phyloP scores from a whole-genome alignment of 2,329 filamentous ascomycete genomes.

The Ilyonectria destructans region DNA sequence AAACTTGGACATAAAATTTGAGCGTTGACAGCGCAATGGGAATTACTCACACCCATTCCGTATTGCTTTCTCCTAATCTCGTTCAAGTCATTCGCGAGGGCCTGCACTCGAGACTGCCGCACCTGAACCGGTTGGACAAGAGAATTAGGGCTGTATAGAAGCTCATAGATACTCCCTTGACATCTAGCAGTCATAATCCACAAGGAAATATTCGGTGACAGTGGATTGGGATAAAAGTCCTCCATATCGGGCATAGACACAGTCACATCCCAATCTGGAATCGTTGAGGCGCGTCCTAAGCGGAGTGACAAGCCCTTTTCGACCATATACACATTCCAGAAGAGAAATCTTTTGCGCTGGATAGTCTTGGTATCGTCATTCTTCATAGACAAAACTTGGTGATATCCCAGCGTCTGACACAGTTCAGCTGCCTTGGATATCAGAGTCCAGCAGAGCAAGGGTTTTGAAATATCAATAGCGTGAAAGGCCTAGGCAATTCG shows the following conservation, averaged over 20 bases:
- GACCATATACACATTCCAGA: conserved; percentile 72
- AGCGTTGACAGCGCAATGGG: background rate
- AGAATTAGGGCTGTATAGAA: conserved; percentile 27
- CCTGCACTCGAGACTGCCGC: conserved; percentile 4
- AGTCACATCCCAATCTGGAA: conserved; percentile 72
- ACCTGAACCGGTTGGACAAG: conserved; percentile 16
- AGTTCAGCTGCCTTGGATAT: conserved; percentile 51
- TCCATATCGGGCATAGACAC: conserved; percentile 53
- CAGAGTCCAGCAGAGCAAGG: conserved; percentile 51
- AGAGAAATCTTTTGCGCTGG: conserved; percentile 57
- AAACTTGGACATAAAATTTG: background rate
- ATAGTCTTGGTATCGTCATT: conserved; percentile 28
- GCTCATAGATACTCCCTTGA: conserved; percentile 33
- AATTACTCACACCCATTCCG: background rate
- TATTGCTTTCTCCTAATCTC: conserved; percentile 4
- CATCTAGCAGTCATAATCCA: conserved; percentile 28
- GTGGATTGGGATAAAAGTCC: conserved; percentile 48
- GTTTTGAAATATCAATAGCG: conserved; percentile 52
- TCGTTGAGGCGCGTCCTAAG: conserved; percentile 66
- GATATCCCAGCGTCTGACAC: conserved; percentile 52
- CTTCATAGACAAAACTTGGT: conserved; percentile 44
- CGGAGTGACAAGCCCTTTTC: conserved; percentile 71
- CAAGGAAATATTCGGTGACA: conserved; percentile 55
- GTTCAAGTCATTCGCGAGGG: conserved; percentile 4
- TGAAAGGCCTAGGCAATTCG: conserved; percentile 49